Percentiles rank a stretch among this genome's conserved stretches.
phyloP scores from a whole-genome alignment of 352 stramenopile genomes.

The Detonula confervacea region DNA sequence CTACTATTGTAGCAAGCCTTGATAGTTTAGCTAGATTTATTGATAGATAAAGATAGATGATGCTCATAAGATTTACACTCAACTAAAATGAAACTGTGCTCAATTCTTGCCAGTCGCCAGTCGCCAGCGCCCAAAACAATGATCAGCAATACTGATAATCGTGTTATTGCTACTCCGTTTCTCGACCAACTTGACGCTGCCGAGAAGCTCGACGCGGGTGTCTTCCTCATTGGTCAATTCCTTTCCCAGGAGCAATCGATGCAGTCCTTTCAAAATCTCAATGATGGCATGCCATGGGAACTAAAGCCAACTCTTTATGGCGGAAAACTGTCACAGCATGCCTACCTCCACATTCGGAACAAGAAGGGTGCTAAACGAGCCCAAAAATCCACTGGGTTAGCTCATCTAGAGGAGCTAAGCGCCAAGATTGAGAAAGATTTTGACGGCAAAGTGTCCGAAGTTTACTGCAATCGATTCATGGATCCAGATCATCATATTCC shows the following conservation, averaged over 20 bases:
- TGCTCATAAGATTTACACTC: too few species aligned
- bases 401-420: constrained; percentile 18
- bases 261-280: constrained; percentile 21
- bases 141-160: too few species aligned
- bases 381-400: constrained; percentile 11
- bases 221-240: constrained; percentile 34
- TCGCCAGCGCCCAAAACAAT: too few species aligned
- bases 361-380: constrained; percentile 17
- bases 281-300: constrained; percentile 31
- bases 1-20: too few species aligned
- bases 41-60: too few species aligned
- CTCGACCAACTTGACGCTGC: constrained; percentile 21
- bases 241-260: constrained; percentile 9
- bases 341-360: constrained; percentile 14
- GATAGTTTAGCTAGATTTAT: too few species aligned
- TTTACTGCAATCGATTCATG: constrained; percentile 48
- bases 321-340: constrained; percentile 12
- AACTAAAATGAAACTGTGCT: too few species aligned
- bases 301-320: constrained; percentile 30
- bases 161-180: constrained; percentile 12
- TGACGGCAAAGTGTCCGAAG: constrained; percentile 37
- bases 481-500: constrained; percentile 34
- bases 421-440: constrained; percentile 27
- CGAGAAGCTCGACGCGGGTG: constrained; percentile 6
- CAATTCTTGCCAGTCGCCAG: too few species aligned